Conservation (phyloP, 2,329 filamentous ascomycete species). For the Alternaria ethzedia region DNA sequence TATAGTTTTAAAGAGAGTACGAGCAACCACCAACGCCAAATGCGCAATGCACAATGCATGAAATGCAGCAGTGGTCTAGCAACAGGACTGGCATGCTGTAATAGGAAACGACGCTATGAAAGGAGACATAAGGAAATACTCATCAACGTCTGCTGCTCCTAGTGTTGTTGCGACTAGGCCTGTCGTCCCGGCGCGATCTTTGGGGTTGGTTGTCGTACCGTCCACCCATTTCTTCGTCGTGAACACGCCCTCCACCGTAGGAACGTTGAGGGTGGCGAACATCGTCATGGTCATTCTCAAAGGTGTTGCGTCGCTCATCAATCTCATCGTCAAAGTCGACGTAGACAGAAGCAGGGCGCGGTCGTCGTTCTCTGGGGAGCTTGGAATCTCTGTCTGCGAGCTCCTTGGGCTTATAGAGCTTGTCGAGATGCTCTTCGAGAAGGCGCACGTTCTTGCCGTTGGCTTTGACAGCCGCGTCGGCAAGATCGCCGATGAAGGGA, state of each 20-base stretch:
- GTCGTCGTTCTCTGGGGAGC: constrained; percentile 30
- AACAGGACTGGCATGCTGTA: constrained; percentile 5
- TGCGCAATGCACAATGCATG: constrained; percentile 1
- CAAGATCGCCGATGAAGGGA: constrained; percentile 77
- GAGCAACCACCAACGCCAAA: constrained; percentile 6
- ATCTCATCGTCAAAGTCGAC: constrained; percentile 54
- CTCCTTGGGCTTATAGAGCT: constrained; percentile 64
- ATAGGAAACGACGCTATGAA: constrained; percentile 8
- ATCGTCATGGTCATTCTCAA: constrained; percentile 30
- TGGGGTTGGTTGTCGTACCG: constrained; percentile 29
- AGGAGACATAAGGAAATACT: constrained; percentile 8
- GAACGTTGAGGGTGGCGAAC: constrained; percentile 38
- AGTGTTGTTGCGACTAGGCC: constrained; percentile 32
- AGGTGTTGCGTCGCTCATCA: constrained; percentile 31
- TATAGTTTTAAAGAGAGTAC: constrained; percentile 16
- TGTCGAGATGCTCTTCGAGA: constrained; percentile 70
- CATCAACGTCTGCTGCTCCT: constrained; percentile 26
- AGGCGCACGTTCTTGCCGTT: constrained; percentile 79
- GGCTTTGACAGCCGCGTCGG: constrained; percentile 74
- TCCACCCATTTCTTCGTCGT: constrained; percentile 43
- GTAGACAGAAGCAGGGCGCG: constrained; percentile 55
- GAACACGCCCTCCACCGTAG: constrained; percentile 34
- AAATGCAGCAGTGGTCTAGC: neutral
- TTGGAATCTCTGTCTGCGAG: constrained; percentile 25
- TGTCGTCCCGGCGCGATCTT: constrained; percentile 23